Evolutionary conservation across 768 basidiomycete species (phyloP).

Genomic region (Pleurotus ostreatus): DNA sequence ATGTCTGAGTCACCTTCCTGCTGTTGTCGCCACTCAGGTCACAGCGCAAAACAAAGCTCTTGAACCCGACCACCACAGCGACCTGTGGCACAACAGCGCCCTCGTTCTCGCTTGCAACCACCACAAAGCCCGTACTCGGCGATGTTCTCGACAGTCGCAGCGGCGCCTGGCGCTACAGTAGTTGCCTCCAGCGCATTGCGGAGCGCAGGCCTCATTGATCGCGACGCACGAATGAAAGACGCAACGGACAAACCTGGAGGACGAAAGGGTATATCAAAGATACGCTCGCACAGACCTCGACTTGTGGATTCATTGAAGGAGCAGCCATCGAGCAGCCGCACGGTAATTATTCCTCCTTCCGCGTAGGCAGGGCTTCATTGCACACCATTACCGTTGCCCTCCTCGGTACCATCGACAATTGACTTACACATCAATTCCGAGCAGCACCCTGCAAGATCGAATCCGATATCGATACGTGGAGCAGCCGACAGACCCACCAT

Average conservation of each 20-base stretch:
- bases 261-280: conserved; percentile 63
- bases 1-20: conserved; percentile 2
- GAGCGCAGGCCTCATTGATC: conserved; percentile 72
- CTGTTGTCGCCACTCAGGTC: background rate
- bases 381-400: conserved; percentile 29
- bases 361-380: conserved; percentile 9
- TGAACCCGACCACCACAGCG: background rate
- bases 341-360: conserved; percentile 45
- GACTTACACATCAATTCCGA: conserved; percentile 23
- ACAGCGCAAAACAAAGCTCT: background rate
- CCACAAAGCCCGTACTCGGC: background rate
- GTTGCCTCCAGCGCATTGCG: conserved; percentile 62
- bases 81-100: background rate
- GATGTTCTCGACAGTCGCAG: conserved; percentile 62
- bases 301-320: conserved; percentile 35
- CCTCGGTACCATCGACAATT: conserved; percentile 21
- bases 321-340: conserved; percentile 37
- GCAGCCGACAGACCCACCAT: conserved; percentile 44
- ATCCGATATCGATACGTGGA: conserved; percentile 63
- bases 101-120: background rate
- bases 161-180: conserved; percentile 52
- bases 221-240: conserved; percentile 74
- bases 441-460: conserved; percentile 35
- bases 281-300: conserved; percentile 46
- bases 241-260: conserved; percentile 65